These are phyloP conservation scores for Arthroderma sp. DNA, from an alignment of 2,329 filamentous ascomycete species.

Conservation along the genomic window DNA sequence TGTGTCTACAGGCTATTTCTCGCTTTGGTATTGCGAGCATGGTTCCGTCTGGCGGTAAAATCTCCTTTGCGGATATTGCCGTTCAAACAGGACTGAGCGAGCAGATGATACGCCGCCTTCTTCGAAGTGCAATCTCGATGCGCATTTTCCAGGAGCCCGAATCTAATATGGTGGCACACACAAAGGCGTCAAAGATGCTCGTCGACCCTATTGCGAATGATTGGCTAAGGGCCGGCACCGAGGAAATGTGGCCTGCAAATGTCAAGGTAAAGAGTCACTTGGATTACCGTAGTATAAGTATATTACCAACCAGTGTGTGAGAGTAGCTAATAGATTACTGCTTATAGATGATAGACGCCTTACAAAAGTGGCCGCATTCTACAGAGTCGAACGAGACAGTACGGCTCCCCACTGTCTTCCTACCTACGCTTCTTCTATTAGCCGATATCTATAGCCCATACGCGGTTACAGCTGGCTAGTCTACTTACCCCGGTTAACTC, in stretches of 20 bases:
- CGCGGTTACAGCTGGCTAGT: no score
- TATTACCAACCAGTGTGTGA: conserved; percentile 5
- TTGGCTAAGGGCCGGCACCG: conserved; percentile 6
- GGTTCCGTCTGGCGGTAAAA: conserved; percentile 36
- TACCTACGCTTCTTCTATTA: no score
- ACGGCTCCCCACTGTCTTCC: not conserved
- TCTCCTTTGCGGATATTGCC: conserved; percentile 32
- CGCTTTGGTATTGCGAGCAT: conserved; percentile 36
- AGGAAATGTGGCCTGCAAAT: conserved; percentile 6
- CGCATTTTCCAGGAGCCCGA: conserved; percentile 20
- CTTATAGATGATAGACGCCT: conserved; percentile 1
- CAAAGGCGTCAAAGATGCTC: conserved; percentile 5
- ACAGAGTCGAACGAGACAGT: conserved; percentile 1
- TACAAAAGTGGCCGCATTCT: not conserved
- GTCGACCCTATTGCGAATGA: conserved; percentile 2
- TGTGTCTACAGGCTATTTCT: conserved; percentile 39
- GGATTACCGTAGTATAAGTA: conserved; percentile 1
- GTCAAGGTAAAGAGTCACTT: conserved; percentile 1
- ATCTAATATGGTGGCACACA: conserved; percentile 7
- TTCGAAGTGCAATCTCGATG: conserved; percentile 28
- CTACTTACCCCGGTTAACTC: not conserved
- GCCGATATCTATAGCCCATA: no score
- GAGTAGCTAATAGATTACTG: conserved; percentile 4
- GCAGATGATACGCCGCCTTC: conserved; percentile 27
- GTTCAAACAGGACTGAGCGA: conserved; percentile 25